Percentiles rank a stretch among this genome's conserved stretches.
phyloP scores from a whole-genome alignment of 2,329 filamentous ascomycete species.

The Rutstroemia sp. region DNA sequence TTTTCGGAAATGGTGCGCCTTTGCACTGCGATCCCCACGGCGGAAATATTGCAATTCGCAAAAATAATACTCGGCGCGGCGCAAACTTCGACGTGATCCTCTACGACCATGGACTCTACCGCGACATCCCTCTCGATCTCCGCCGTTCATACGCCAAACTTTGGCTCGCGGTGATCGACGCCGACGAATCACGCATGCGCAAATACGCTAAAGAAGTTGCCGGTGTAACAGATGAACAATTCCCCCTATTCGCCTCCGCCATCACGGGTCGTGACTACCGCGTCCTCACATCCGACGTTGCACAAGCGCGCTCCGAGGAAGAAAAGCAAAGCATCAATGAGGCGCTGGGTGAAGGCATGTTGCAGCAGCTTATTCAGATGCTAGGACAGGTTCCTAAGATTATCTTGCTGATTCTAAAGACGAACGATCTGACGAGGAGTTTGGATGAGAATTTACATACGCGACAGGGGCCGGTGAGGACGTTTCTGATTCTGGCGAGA shows the following conservation, averaged over 20 bases:
- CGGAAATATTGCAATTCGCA: conserved; percentile 87
- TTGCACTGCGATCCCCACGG: conserved; percentile 96
- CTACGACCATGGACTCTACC: conserved; percentile 95
- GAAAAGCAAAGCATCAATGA: conserved; percentile 85
- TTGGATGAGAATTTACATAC: conserved; percentile 88
- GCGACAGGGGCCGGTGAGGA: conserved; percentile 54
- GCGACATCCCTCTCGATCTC: conserved; percentile 73
- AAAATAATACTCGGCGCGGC: conserved; percentile 54
- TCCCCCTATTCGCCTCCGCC: conserved; percentile 89
- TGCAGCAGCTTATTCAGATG: conserved; percentile 81
- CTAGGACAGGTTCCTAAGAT: conserved; percentile 84
- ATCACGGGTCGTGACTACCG: conserved; percentile 91
- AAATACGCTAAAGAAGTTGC: conserved; percentile 84
- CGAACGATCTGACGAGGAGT: conserved; percentile 89
- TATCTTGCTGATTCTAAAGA: conserved; percentile 93
- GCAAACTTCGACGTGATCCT: conserved; percentile 91
- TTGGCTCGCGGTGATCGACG: conserved; percentile 92
- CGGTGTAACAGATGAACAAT: conserved; percentile 80
- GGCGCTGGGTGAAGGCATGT: conserved; percentile 77
- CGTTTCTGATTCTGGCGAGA: conserved; percentile 60
- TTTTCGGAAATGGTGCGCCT: conserved; percentile 82
- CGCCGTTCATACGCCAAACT: conserved; percentile 90
- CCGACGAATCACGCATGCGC: conserved; percentile 79
- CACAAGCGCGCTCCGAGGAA: conserved; percentile 49
- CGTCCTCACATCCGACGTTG: conserved; percentile 56